Evolutionary conservation across 2,329 filamentous ascomycete species (phyloP), one percentile per base, ranked within the genome.

Genomic region (Exutisphaerella laricina): DNA sequence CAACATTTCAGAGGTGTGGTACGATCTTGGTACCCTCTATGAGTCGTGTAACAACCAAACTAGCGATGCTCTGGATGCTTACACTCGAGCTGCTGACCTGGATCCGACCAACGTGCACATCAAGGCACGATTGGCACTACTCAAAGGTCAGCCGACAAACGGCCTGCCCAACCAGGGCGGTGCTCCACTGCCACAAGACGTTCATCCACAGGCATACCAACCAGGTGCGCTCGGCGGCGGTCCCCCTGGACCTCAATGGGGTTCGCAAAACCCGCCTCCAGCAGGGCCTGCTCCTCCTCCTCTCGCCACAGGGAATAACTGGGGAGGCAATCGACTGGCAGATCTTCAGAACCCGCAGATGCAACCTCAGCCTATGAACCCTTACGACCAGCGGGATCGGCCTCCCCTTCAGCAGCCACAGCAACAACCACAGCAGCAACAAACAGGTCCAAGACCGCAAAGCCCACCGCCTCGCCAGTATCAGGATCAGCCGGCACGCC

Each of bases 41-140:
- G 92, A 98, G 66, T 95, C 88, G 18, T 98, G 92, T 68, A 97
- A 98, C 74, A 97, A 97, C 69, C 92, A 98, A 68, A 95, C 94
- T 45, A 87, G 82, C 39, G 92, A 98, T 71, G 92, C 92, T 1
- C 75, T 97, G 32, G 92, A 98, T 66, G 92, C 92, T 4, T 98
- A 97, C 64, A 85, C 90, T 60, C 80, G 92, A 55, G 92, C 92
- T 29, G 89, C 89, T 25, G 92, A 98, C 64, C 79, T 98, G 52
- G 92, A 98, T 62, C 90, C 92, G 0, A 75, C 73, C 49, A 97
- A 98, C 62, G 85, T 87, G 28, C 90, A 97, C 65, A 97, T 98
- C 73, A 97, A 97, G 67, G 88, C 89, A 45, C 82, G 92, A 49
- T 74, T 98, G 49, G 86, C 94, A 62, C 75, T 98, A 34, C 78